Percentiles rank a stretch among this genome's conserved stretches.
Evolutionary conservation across 176 grass and related monocot species (phyloP).

Genomic region (Puccinellia tenuiflora): DNA sequence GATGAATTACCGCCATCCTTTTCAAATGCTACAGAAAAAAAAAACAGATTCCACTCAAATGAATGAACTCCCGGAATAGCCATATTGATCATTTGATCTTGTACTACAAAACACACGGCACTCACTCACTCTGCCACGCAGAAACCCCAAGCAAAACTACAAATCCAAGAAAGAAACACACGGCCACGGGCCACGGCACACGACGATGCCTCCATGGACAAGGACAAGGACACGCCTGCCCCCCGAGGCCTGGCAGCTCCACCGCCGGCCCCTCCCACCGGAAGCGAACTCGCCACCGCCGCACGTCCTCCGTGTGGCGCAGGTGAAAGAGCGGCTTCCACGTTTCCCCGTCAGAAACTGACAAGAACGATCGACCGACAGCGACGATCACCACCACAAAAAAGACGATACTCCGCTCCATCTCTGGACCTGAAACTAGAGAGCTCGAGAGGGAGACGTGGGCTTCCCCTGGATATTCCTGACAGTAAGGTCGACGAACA

Average conservation of each 20-base stretch:
- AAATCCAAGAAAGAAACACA: neutral
- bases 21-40: neutral
- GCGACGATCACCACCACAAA: neutral
- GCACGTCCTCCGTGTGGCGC: neutral
- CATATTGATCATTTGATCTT: too few relatives aligned
- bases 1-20: neutral
- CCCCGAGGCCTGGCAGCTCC: constrained; percentile 21
- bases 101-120: neutral
- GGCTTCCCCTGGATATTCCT: neutral
- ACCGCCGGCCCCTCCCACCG: neutral
- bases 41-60: neutral
- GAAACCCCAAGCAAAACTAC: neutral
- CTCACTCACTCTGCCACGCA: neutral
- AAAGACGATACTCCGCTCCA: neutral
- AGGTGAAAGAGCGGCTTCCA: neutral
- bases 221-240: neutral
- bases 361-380: neutral
- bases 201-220: constrained; percentile 20
- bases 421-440: neutral
- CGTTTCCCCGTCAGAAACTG: neutral
- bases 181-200: neutral
- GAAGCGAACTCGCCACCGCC: constrained; percentile 5
- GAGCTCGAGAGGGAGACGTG: neutral
- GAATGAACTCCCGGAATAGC: neutral
- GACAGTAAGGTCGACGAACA: neutral